A percentile compares a stretch with the other conserved stretches of the same genome.
phyloP scores from a whole-genome alignment of 352 stramenopile genomes.

The Phytophthora fragariae region DNA sequence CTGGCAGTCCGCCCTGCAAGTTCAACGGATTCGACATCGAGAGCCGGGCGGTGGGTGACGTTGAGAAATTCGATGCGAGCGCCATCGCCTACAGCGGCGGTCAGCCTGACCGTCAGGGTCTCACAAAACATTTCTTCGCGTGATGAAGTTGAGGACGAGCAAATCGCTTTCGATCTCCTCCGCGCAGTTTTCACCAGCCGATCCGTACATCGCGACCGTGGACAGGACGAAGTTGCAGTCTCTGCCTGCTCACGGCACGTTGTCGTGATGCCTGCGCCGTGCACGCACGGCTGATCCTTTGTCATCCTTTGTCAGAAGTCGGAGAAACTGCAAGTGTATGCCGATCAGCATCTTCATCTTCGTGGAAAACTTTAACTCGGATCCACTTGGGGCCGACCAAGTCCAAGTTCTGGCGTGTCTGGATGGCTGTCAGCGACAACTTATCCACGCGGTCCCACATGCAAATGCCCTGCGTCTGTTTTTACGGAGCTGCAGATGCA shows the following conservation, averaged over 20 bases:
- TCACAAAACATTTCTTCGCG: constrained; percentile 24
- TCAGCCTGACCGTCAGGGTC: background rate
- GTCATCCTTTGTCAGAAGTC: constrained; percentile 2
- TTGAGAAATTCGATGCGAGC: constrained; percentile 12
- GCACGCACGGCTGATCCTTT: constrained; percentile 15
- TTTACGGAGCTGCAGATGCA: constrained; percentile 38
- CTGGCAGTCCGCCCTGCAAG: constrained; percentile 12
- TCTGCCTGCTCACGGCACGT: constrained; percentile 10
- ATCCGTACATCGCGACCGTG: constrained; percentile 27
- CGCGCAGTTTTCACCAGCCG: constrained; percentile 30
- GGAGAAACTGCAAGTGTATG: background rate
- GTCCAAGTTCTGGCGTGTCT: constrained; percentile 2
- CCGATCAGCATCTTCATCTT: background rate
- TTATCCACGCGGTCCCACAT: constrained; percentile 10
- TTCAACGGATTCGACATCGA: constrained; percentile 17
- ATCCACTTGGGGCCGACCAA: constrained; percentile 4
- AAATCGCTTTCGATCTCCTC: constrained; percentile 27
- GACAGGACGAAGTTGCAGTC: constrained; percentile 9
- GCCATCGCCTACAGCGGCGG: background rate
- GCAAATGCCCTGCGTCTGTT: constrained; percentile 22
- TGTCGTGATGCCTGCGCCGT: constrained; percentile 15
- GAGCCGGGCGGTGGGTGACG: constrained; percentile 10
- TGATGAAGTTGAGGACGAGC: constrained; percentile 23
- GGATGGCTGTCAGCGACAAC: constrained; percentile 9
- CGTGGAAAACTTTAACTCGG: background rate